Evolutionary conservation across 1,284 basidiomycete species (phyloP).

Genomic region (Cryptococcus floricola): DNA sequence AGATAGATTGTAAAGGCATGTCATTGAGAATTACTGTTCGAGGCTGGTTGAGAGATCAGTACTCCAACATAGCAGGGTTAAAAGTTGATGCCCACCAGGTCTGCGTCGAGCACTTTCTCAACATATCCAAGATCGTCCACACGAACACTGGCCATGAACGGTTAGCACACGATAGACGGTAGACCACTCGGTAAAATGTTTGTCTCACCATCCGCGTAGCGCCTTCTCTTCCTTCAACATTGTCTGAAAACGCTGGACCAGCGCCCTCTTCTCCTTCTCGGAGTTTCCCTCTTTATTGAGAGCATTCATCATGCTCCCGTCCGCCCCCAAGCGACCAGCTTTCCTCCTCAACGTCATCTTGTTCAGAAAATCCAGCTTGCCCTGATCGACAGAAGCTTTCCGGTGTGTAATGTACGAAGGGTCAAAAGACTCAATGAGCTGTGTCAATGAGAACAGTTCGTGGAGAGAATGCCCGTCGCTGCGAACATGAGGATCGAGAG

Average conservation of each 20-base stretch:
- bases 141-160: constrained; percentile 20
- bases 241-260: constrained; percentile 36
- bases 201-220: constrained; percentile 30
- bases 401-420: constrained; percentile 37
- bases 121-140: constrained; percentile 38
- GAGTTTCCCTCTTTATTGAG: constrained; percentile 18
- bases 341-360: constrained; percentile 45
- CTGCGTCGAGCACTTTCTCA: constrained; percentile 42
- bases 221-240: constrained; percentile 33
- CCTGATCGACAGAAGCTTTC: constrained; percentile 40
- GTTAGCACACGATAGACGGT: neutral
- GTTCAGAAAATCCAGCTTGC: constrained; percentile 47
- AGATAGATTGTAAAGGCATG: constrained; percentile 62
- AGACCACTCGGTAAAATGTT: neutral
- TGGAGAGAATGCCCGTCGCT: constrained; percentile 34
- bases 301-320: constrained; percentile 42
- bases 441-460: constrained; percentile 41
- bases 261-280: constrained; percentile 21
- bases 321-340: constrained; percentile 32
- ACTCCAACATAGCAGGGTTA: neutral
- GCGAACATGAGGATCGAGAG: constrained; percentile 23
- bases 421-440: constrained; percentile 41
- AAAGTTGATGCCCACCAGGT: constrained; percentile 35
- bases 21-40: constrained; percentile 66
- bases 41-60: constrained; percentile 52